Percentiles rank a stretch among this genome's conserved stretches.
Conservation (phyloP, 257 asterid species). For the Solanum arcanum region DNA sequence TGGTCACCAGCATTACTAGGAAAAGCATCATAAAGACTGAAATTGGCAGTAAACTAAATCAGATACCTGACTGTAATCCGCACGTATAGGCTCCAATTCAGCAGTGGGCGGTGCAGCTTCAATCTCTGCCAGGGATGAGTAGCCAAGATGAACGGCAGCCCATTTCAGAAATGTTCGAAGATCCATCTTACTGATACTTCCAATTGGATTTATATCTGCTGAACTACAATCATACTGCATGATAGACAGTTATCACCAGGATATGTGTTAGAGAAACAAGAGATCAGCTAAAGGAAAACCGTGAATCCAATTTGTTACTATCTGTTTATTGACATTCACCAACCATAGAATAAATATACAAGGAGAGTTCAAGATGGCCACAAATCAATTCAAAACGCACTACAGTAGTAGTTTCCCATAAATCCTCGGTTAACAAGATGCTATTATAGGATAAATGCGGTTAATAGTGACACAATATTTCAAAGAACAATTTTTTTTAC, state of each 20-base stretch:
- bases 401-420: neutral
- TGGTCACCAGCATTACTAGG: neutral
- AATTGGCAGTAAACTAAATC: neutral
- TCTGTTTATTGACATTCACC: neutral
- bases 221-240: conserved; percentile 96
- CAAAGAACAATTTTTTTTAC: conserved; percentile 15
- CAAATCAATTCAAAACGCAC: neutral
- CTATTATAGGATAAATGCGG: neutral
- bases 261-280: neutral
- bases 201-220: conserved; percentile 96
- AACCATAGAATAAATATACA: neutral
- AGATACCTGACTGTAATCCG: conserved; percentile 76
- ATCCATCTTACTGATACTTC: conserved; percentile 90
- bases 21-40: neutral
- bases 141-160: conserved; percentile 88
- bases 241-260: neutral
- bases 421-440: neutral
- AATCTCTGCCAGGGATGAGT: conserved; percentile 71
- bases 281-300: neutral
- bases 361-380: neutral
- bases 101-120: conserved; percentile 98
- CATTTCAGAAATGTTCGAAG: conserved; percentile 67
- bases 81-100: conserved; percentile 77
- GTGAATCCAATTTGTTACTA: neutral
- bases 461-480: neutral